phyloP scores from a whole-genome alignment of 2,329 filamentous ascomycete species.

The Ceratocystis papillata region DNA sequence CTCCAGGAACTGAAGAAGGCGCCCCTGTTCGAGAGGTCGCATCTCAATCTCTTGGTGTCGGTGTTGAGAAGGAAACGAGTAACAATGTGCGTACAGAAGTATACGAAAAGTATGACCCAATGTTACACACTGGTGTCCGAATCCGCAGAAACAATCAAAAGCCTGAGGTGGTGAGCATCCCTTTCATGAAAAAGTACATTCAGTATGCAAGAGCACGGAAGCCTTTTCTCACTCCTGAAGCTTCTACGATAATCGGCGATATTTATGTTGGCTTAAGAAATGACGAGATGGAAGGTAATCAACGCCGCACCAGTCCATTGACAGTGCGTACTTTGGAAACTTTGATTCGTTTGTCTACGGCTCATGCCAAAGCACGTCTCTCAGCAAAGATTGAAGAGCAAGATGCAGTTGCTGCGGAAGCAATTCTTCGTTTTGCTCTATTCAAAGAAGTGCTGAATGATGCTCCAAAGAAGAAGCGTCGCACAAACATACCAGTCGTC shows the following conservation, averaged over 20 bases:
- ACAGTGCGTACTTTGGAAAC: constrained; percentile 96
- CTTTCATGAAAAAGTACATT: constrained; percentile 99
- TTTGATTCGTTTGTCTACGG: constrained; percentile 92
- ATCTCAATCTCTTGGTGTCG: constrained; percentile 75
- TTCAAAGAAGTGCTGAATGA: constrained; percentile 88
- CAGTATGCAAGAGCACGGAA: constrained; percentile 93
- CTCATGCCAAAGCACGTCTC: constrained; percentile 84
- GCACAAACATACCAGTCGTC: constrained; percentile 50
- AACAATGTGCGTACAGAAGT: constrained; percentile 72
- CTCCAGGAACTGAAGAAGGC: constrained; percentile 85
- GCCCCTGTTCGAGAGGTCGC: constrained; percentile 83
- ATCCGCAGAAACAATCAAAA: constrained; percentile 65
- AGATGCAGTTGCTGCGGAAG: constrained; percentile 78
- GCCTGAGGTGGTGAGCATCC: constrained; percentile 83
- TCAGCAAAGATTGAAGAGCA: constrained; percentile 81
- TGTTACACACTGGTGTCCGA: constrained; percentile 87
- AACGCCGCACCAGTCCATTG: constrained; percentile 85
- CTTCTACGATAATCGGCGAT: constrained; percentile 80
- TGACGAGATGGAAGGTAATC: constrained; percentile 89
- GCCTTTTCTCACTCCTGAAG: constrained; percentile 80
- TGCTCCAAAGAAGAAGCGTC: constrained; percentile 72
- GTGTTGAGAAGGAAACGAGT: constrained; percentile 64
- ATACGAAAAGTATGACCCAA: constrained; percentile 90
- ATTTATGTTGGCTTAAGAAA: constrained; percentile 90
- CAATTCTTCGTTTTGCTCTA: constrained; percentile 82